These are phyloP conservation scores for Chalciporus sp. DNA, from an alignment of 1,284 basidiomycete genomes.

Conservation along the genomic window DNA sequence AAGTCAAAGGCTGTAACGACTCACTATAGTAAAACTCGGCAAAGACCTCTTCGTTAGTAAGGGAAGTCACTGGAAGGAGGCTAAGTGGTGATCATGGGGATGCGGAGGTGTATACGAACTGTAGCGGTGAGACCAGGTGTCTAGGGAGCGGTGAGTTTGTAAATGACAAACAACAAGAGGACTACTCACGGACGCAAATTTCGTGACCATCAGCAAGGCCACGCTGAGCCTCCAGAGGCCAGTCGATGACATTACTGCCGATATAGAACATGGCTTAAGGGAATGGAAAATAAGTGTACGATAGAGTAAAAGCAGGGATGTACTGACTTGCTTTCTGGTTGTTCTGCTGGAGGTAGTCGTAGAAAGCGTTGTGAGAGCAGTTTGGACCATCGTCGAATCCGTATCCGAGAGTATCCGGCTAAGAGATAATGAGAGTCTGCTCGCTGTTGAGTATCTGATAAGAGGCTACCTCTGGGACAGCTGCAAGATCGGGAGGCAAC, in stretches of 20 bases:
- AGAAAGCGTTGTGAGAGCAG: constrained; percentile 66
- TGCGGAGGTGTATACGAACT: constrained; percentile 33
- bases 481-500: constrained; percentile 55
- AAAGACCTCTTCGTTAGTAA: constrained; percentile 73
- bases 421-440: not conserved
- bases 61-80: constrained; percentile 56
- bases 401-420: constrained; percentile 64
- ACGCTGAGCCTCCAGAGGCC: constrained; percentile 70
- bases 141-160: constrained; percentile 29
- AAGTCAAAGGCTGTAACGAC: constrained; percentile 14
- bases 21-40: constrained; percentile 80
- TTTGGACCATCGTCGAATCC: constrained; percentile 77
- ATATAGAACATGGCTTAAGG: constrained; percentile 70
- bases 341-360: constrained; percentile 61
- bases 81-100: not conserved
- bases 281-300: not conserved
- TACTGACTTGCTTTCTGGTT: constrained; percentile 69
- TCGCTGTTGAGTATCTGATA: not conserved
- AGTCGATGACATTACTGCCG: constrained; percentile 76
- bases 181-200: constrained; percentile 54
- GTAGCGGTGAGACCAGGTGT: constrained; percentile 63
- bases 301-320: not conserved
- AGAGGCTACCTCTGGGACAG: constrained; percentile 56
- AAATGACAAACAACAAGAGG: not conserved
- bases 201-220: constrained; percentile 68